Percentiles rank a stretch among this genome's conserved stretches.
Conservation (phyloP, 441 rosid genomes). For the Eutrema salsugineum region DNA sequence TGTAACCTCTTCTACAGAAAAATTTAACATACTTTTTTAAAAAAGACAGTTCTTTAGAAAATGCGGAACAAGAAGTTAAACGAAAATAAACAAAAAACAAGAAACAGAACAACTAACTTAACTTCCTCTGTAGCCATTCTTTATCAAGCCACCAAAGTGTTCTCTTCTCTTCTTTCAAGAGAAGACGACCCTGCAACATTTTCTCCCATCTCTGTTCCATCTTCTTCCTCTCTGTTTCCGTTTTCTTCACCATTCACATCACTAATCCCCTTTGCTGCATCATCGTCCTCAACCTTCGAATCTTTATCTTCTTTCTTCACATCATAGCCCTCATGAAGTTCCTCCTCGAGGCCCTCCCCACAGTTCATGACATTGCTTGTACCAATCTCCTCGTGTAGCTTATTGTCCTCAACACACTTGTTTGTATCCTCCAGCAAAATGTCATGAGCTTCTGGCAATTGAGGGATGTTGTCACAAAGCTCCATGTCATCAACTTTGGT, state of each 20-base stretch:
- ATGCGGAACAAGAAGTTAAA: not conserved
- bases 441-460: conserved; percentile 30
- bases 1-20: conserved; percentile 12
- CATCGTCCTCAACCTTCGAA: conserved; percentile 32
- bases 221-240: conserved; percentile 19
- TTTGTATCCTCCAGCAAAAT: conserved; percentile 14
- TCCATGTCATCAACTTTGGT: conserved; percentile 45
- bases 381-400: not conserved
- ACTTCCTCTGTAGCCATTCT: conserved; percentile 10
- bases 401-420: not conserved
- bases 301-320: conserved; percentile 38
- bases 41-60: not conserved
- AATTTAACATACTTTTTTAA: conserved; percentile 11
- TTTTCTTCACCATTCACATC: conserved; percentile 21
- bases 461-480: conserved; percentile 29
- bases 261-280: conserved; percentile 2
- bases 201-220: conserved; percentile 23
- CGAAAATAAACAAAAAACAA: not conserved
- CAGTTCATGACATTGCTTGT: conserved; percentile 26
- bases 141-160: conserved; percentile 22
- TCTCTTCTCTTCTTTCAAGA: conserved; percentile 31
- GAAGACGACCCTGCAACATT: conserved; percentile 24
- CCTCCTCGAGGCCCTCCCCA: conserved; percentile 24
- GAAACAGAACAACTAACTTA: conserved; percentile 9
- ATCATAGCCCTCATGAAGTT: conserved; percentile 33